phyloP scores from a whole-genome alignment of 1,139 yeast genomes.

The Pneumocystis wakefieldiae region DNA sequence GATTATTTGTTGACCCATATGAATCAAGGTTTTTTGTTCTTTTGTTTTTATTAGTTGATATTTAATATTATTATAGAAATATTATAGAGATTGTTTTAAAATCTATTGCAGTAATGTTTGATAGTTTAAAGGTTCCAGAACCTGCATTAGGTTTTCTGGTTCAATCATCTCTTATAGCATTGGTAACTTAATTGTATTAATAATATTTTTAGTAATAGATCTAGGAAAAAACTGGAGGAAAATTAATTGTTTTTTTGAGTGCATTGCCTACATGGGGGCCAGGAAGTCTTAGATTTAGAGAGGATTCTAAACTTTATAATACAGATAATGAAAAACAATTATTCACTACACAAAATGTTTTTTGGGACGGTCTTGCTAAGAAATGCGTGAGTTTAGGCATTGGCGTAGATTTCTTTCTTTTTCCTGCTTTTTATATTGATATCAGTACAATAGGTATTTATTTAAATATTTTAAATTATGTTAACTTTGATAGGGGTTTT shows the following conservation, averaged over 20 bases:
- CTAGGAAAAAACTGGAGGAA: slow-evolving; percentile 44
- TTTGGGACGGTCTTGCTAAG: slow-evolving; percentile 45
- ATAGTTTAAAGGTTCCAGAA: slow-evolving; percentile 38
- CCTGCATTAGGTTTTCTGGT: slow-evolving; percentile 73
- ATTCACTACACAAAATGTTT: slow-evolving; percentile 46
- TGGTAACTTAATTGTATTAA: slow-evolving; percentile 18
- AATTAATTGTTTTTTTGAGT: slow-evolving; percentile 54
- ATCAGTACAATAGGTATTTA: slow-evolving; percentile 52
- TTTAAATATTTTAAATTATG: background rate
- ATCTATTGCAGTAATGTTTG: slow-evolving; percentile 38
- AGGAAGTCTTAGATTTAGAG: slow-evolving; percentile 52
- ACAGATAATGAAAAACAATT: slow-evolving; percentile 44
- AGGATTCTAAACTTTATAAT: slow-evolving; percentile 21
- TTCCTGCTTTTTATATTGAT: slow-evolving; percentile 54
- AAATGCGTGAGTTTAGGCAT: slow-evolving; percentile 45
- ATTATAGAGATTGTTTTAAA: slow-evolving; percentile 54
- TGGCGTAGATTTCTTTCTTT: slow-evolving; percentile 64
- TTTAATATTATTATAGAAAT: background rate
- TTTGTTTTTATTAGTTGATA: background rate
- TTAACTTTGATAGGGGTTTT: slow-evolving; percentile 21
- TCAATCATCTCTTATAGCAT: slow-evolving; percentile 50
- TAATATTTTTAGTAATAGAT: background rate
- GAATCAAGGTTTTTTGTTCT: slow-evolving; percentile 36
- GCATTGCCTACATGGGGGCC: slow-evolving; percentile 73
- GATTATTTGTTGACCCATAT: slow-evolving; percentile 66